Conservation (phyloP, 306 rosid genomes). For the Vachellia pachyceras region DNA sequence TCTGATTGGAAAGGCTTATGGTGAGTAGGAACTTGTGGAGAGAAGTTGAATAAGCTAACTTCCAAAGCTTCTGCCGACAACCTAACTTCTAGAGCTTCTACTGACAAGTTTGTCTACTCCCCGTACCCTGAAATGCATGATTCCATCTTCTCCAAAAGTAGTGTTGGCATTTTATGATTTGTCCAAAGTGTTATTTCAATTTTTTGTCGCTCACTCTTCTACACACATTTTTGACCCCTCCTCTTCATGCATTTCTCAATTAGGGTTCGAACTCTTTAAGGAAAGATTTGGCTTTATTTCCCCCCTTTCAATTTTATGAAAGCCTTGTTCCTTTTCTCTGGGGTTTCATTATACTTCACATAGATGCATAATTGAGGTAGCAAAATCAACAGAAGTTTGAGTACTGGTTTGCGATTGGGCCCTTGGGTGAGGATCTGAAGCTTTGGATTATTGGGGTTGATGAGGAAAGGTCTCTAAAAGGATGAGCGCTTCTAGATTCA, state of each 20-base stretch:
- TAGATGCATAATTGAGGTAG: slow-evolving; percentile 60
- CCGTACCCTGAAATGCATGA: slow-evolving; percentile 37
- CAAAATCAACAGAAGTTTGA: slow-evolving; percentile 45
- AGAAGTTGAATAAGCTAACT: no score
- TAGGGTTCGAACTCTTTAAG: slow-evolving; percentile 56
- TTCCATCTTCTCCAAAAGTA: slow-evolving; percentile 55
- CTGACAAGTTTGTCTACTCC: no score
- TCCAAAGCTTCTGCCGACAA: no score
- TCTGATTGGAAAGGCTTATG: no score
- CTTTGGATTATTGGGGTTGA: slow-evolving; percentile 37
- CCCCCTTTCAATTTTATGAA: slow-evolving; percentile 27
- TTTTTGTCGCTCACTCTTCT: neutral
- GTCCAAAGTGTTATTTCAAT: neutral
- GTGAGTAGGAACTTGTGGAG: no score
- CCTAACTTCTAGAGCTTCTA: no score
- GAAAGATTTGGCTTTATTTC: neutral
- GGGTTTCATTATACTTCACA: slow-evolving; percentile 21
- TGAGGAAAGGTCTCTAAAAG: slow-evolving; percentile 31
- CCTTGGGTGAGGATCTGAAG: slow-evolving; percentile 95
- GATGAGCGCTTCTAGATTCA: slow-evolving; percentile 99
- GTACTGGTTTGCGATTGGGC: slow-evolving; percentile 44
- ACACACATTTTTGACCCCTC: neutral
- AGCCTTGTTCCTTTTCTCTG: slow-evolving; percentile 8
- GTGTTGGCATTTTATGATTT: slow-evolving; percentile 49
- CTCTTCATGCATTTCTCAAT: slow-evolving; percentile 38